Evolutionary conservation across 202 grass and related monocot species (phyloP).

Genomic region (Panicum hallii): DNA sequence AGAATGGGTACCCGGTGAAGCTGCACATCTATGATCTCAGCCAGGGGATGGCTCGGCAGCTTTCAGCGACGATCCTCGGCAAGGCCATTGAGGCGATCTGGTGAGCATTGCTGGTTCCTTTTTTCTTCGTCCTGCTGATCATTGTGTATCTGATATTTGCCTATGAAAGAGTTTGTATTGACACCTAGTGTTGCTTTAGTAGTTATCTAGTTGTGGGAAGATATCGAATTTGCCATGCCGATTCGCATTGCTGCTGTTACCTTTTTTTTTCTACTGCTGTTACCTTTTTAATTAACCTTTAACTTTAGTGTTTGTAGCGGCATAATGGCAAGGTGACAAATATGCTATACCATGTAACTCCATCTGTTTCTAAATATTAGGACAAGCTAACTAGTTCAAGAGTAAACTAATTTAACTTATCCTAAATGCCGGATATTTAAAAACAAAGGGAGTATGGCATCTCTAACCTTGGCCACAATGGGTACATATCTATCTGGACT

Average conservation of each 20-base stretch:
- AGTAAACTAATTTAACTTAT: not conserved
- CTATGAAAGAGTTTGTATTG: not conserved
- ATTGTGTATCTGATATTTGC: not conserved
- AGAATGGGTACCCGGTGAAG: constrained; percentile 86
- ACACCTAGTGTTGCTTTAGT: not conserved
- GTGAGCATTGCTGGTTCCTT: constrained; percentile 48
- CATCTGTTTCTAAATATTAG: not conserved
- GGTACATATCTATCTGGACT: not conserved
- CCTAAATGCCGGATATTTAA: not conserved
- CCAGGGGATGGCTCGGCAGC: constrained; percentile 77
- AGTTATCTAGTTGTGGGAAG: not conserved
- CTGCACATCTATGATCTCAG: constrained; percentile 87
- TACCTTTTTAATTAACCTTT: too few species aligned
- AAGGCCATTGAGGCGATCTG: constrained; percentile 82
- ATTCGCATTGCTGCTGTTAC: not conserved
- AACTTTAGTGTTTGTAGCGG: not conserved
- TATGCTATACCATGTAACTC: too few species aligned
- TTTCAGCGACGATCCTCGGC: constrained; percentile 64
- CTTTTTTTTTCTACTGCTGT: too few species aligned
- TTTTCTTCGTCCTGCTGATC: not conserved
- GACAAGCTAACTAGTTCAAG: not conserved
- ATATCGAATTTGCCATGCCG: not conserved
- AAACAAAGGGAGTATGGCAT: not conserved
- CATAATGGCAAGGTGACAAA: not conserved
- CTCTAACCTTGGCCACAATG: too few species aligned